These are phyloP conservation scores for Clonostachys sp. DNA, from an alignment of 2,329 filamentous ascomycete species.

Conservation along the genomic window DNA sequence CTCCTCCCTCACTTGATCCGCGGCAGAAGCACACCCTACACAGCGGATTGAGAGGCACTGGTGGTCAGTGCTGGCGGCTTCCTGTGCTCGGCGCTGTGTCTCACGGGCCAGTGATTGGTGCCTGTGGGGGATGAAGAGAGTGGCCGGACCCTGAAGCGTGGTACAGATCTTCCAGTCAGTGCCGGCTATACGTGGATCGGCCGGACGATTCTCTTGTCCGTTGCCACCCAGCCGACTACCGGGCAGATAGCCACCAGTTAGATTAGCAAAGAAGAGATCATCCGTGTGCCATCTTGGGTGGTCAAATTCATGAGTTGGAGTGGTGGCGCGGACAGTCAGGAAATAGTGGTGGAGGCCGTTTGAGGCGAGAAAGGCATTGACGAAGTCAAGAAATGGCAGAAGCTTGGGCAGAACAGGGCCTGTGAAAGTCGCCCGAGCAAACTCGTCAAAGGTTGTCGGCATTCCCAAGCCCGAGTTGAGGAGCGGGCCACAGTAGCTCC, in stretches of 20 bases:
- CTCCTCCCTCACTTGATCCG: slow-evolving; percentile 27
- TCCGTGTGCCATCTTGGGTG: slow-evolving; percentile 43
- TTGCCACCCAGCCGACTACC: not conserved
- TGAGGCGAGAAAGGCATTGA: slow-evolving; percentile 25
- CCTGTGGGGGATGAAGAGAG: slow-evolving; percentile 31
- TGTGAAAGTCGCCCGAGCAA: slow-evolving; percentile 24
- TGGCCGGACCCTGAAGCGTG: slow-evolving; percentile 38
- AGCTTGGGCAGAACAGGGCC: slow-evolving; percentile 24
- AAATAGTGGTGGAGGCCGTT: slow-evolving; percentile 35
- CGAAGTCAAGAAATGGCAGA: slow-evolving; percentile 31
- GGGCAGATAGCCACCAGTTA: slow-evolving; percentile 7
- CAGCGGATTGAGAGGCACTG: slow-evolving; percentile 35
- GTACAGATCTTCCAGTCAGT: slow-evolving; percentile 45
- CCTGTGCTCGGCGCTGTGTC: slow-evolving; percentile 20
- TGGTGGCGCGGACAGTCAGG: slow-evolving; percentile 40
- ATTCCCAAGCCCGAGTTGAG: slow-evolving; percentile 15
- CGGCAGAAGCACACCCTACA: slow-evolving; percentile 32
- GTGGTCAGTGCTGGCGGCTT: slow-evolving; percentile 21
- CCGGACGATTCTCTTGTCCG: not conserved
- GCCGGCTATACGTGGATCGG: not conserved
- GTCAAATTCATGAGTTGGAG: slow-evolving; percentile 34
- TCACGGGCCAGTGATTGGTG: slow-evolving; percentile 23
- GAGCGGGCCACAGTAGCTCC: slow-evolving; percentile 38
- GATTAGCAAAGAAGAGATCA: slow-evolving; percentile 34
- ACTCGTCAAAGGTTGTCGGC: slow-evolving; percentile 30